These are phyloP conservation scores for Tanozyma kutaoensis DNA, from an alignment of 805 yeast species.

Conservation along the genomic window DNA sequence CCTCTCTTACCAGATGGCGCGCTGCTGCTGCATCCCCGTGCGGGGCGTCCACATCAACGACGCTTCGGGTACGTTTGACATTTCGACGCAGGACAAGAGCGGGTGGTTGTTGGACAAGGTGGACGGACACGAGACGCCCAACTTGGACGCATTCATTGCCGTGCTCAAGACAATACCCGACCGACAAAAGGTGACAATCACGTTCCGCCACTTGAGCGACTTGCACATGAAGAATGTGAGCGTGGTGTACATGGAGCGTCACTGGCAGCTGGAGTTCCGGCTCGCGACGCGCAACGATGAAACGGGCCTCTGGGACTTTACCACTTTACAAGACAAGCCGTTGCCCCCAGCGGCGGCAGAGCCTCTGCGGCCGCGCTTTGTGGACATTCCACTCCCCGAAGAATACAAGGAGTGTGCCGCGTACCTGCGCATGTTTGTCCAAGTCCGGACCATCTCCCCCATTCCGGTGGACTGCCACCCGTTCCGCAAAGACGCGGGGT, in stretches of 20 bases:
- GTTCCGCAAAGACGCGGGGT: conserved; percentile 43
- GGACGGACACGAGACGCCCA: conserved; percentile 63
- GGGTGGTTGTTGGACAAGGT: conserved; percentile 79
- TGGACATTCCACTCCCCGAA: conserved; percentile 52
- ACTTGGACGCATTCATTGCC: conserved; percentile 61
- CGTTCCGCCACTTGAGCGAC: conserved; percentile 69
- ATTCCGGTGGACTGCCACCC: conserved; percentile 68
- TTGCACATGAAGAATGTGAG: conserved; percentile 59
- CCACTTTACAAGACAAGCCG: conserved; percentile 44
- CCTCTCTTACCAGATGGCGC: conserved; percentile 79
- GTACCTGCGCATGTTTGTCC: conserved; percentile 57
- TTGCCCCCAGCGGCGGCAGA: conserved; percentile 35
- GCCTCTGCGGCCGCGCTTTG: conserved; percentile 56
- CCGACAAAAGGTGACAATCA: conserved; percentile 51
- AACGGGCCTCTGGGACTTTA: conserved; percentile 46
- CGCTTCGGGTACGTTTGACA: conserved; percentile 64
- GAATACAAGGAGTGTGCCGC: conserved; percentile 30
- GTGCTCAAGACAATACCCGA: conserved; percentile 75
- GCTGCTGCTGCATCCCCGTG: conserved; percentile 73
- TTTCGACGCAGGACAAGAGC: conserved; percentile 41
- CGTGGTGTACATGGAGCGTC: conserved; percentile 68
- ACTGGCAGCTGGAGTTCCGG: conserved; percentile 66
- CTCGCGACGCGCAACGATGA: conserved; percentile 48
- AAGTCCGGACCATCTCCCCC: conserved; percentile 52
- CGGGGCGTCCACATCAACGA: conserved; percentile 71